Evolutionary conservation across 2,329 filamentous ascomycete species (phyloP).

Genomic region (Ascochyta pisi): DNA sequence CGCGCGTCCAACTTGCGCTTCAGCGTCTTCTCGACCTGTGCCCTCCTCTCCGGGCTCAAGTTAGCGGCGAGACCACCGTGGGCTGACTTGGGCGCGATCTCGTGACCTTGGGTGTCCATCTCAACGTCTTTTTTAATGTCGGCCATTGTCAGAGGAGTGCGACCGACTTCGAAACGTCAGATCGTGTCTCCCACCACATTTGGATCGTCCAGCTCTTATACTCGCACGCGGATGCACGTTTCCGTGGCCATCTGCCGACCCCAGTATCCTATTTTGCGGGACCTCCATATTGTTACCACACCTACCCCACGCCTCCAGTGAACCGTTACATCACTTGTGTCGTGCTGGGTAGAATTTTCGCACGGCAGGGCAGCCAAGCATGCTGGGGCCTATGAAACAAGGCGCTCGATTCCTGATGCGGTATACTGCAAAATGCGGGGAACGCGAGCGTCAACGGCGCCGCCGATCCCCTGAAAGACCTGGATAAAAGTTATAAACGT

Average conservation of each 20-base stretch:
- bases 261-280: constrained; percentile 11
- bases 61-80: constrained; percentile 26
- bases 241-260: constrained; percentile 16
- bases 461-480: constrained; percentile 7
- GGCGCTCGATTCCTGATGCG: constrained; percentile 5
- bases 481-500: background rate
- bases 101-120: constrained; percentile 11
- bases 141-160: constrained; percentile 10
- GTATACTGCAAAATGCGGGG: constrained; percentile 16
- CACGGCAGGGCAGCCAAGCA: constrained; percentile 9
- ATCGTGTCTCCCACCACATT: constrained; percentile 3
- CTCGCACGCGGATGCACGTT: background rate
- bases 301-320: constrained; percentile 15
- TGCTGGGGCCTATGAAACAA: constrained; percentile 6
- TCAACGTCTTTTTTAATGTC: constrained; percentile 16
- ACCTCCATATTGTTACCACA: constrained; percentile 16
- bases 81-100: constrained; percentile 8
- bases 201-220: constrained; percentile 10
- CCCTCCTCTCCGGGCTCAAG: constrained; percentile 41
- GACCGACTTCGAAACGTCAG: constrained; percentile 13
- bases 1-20: constrained; percentile 44
- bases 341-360: constrained; percentile 16
- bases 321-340: constrained; percentile 17
- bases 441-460: constrained; percentile 14
- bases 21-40: constrained; percentile 43